A percentile compares a stretch with the other conserved stretches of the same genome.
These are phyloP conservation scores for Acanthamoeba healyi DNA, from an alignment of 208 protist genomes.

Conservation along the genomic window DNA sequence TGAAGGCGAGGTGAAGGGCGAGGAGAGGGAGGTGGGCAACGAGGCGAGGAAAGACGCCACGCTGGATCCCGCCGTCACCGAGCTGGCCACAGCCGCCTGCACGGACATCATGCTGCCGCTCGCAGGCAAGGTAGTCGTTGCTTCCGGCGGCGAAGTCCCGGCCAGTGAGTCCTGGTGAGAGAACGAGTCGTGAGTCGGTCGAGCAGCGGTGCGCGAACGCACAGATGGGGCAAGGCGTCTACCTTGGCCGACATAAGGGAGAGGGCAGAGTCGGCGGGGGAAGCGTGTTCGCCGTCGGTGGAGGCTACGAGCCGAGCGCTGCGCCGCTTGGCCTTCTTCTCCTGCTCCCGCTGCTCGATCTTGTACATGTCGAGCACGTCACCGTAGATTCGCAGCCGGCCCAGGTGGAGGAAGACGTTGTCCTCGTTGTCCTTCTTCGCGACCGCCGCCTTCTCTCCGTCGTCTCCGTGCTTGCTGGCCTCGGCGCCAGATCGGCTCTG, in stretches of 20 bases:
- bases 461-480: not conserved
- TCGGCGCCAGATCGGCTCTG: not conserved
- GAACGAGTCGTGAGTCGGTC: no score
- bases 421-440: not conserved
- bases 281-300: not conserved
- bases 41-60: slow-evolving; percentile 26
- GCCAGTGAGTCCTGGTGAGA: not conserved
- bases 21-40: not conserved
- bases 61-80: not conserved
- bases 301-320: not conserved
- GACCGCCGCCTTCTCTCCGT: no score
- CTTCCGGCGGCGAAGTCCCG: not conserved
- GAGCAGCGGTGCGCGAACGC: no score
- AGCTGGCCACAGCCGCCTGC: not conserved
- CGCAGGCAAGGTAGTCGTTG: no score
- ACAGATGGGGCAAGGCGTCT: no score
- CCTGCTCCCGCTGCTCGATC: slow-evolving; percentile 29
- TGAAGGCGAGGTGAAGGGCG: not conserved
- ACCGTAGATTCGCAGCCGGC: slow-evolving; percentile 8
- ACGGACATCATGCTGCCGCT: not conserved
- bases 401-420: not conserved
- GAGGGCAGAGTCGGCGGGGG: not conserved
- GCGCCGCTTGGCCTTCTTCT: slow-evolving; percentile 11
- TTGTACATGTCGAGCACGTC: slow-evolving; percentile 22
- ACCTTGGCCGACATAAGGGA: not conserved